phyloP scores from a whole-genome alignment of 768 basidiomycete species.

The Collybia nuda region DNA sequence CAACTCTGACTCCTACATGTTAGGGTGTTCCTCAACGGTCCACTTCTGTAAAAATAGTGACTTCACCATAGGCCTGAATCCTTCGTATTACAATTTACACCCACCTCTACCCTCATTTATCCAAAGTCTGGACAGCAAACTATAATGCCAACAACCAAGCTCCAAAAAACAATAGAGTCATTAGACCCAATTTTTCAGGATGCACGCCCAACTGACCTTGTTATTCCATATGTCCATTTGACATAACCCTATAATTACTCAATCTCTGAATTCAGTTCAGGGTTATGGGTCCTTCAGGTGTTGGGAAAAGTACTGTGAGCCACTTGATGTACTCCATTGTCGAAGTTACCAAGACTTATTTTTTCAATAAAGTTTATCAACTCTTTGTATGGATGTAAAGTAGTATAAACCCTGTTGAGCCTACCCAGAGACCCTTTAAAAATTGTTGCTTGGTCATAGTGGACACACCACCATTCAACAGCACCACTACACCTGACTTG shows the following conservation, averaged over 20 bases:
- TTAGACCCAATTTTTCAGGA: no score
- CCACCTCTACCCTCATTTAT: no score
- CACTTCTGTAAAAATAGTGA: no score
- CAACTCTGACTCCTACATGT: no score
- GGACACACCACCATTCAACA: slow-evolving; percentile 15
- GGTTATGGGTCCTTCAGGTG: slow-evolving; percentile 28
- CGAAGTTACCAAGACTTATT: neutral
- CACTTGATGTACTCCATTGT: neutral
- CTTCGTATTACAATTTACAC: no score
- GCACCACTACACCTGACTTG: slow-evolving; percentile 7
- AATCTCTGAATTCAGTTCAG: slow-evolving; percentile 6
- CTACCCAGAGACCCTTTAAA: neutral
- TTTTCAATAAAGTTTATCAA: slow-evolving; percentile 1
- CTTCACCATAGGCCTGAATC: no score
- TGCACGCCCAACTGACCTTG: no score
- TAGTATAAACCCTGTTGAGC: neutral
- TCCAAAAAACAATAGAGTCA: no score
- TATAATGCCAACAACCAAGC: no score
- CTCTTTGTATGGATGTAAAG: neutral
- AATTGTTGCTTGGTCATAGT: slow-evolving; percentile 9
- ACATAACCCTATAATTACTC: neutral
- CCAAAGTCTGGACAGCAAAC: no score
- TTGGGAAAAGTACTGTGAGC: slow-evolving; percentile 29
- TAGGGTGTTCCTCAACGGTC: no score
- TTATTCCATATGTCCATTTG: no score